Evolutionary conservation across 2,329 filamentous ascomycete species (phyloP).

Genomic region (Hymenoscyphus salicellus): DNA sequence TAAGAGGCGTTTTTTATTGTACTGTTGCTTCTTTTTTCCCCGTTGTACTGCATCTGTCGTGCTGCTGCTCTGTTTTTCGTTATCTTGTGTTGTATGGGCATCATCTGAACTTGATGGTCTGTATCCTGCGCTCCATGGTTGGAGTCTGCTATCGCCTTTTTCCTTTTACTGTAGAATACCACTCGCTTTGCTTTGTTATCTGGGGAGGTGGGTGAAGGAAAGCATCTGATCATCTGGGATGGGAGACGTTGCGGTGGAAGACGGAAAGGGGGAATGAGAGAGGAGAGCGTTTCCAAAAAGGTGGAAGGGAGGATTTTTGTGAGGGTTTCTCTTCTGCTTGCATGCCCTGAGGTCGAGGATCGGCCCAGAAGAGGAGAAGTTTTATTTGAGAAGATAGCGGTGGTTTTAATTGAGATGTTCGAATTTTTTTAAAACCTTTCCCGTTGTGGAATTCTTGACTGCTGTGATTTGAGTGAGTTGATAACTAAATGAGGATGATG

Average conservation of each 20-base stretch:
- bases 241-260: slow-evolving; percentile 1
- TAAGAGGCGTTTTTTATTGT: slow-evolving; percentile 1
- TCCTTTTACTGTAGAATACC: slow-evolving; percentile 15
- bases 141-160: not conserved
- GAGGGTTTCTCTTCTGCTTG: slow-evolving; percentile 5
- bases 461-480: not conserved
- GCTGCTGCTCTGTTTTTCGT: not conserved
- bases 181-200: slow-evolving; percentile 9
- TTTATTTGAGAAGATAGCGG: slow-evolving; percentile 18
- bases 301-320: not conserved
- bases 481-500: not conserved
- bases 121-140: too few relatives aligned
- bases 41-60: not conserved
- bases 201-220: not conserved
- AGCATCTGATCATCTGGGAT: slow-evolving; percentile 10
- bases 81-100: not conserved
- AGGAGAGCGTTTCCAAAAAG: not conserved
- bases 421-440: not conserved
- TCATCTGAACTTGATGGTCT: not conserved
- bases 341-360: not conserved
- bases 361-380: not conserved
- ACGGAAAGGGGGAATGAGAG: not conserved
- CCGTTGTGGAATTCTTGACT: not conserved
- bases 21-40: not conserved
- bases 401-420: slow-evolving; percentile 22